Evolutionary conservation across 805 yeast genomes (phyloP).

Genomic region (Yarrowia yakushimensis): DNA sequence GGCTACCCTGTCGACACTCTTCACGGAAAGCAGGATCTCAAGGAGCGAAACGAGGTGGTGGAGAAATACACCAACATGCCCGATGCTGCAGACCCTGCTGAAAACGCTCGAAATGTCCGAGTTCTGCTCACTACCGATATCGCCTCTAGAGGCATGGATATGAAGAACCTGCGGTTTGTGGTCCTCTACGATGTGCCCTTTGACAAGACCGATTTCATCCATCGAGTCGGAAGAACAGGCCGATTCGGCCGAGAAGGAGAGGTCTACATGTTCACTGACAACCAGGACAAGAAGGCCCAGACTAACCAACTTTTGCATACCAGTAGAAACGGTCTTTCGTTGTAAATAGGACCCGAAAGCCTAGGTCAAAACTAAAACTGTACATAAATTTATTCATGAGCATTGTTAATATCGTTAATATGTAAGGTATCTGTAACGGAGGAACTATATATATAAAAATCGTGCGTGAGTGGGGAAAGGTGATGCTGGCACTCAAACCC

Average conservation of each 20-base stretch:
- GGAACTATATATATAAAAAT: not conserved
- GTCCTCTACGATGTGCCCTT: conserved; percentile 82
- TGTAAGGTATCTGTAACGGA: not conserved
- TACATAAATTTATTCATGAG: conserved; percentile 16
- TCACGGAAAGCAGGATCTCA: conserved; percentile 60
- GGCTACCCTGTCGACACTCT: conserved; percentile 62
- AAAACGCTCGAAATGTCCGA: conserved; percentile 44
- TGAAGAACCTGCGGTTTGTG: conserved; percentile 75
- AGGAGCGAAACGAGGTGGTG: conserved; percentile 56
- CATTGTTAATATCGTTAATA: conserved; percentile 13
- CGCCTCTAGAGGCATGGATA: conserved; percentile 85
- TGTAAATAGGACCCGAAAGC: not conserved
- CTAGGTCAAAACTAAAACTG: not conserved
- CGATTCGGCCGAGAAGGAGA: conserved; percentile 87
- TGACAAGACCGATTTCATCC: conserved; percentile 80
- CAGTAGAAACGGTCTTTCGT: conserved; percentile 14
- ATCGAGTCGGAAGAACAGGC: conserved; percentile 92
- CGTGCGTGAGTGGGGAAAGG: too few species aligned
- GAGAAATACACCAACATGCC: conserved; percentile 55
- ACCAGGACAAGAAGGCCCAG: conserved; percentile 67
- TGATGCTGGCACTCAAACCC: too few species aligned
- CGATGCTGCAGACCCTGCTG: conserved; percentile 30
- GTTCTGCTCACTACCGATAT: conserved; percentile 85
- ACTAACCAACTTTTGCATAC: conserved; percentile 43
- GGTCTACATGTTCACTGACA: conserved; percentile 73